Evolutionary conservation across 768 basidiomycete species (phyloP).

Genomic region (Mycena crocata): DNA sequence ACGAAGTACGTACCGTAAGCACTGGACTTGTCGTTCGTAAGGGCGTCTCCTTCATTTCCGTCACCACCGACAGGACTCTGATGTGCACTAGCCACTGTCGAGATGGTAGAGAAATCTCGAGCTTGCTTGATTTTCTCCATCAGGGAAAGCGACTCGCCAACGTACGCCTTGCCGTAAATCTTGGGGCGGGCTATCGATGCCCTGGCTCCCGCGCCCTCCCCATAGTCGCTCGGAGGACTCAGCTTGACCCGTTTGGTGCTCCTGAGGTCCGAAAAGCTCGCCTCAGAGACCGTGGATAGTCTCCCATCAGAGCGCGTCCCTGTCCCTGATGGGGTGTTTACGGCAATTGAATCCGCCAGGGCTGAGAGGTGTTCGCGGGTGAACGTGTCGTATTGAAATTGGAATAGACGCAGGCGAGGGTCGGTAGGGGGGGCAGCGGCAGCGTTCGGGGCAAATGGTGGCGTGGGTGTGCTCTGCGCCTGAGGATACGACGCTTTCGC

Average conservation of each 20-base stretch:
- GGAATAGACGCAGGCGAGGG: conserved; percentile 86
- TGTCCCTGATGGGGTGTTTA: conserved; percentile 75
- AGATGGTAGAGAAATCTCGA: conserved; percentile 82
- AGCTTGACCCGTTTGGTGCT: conserved; percentile 87
- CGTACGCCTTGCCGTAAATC: conserved; percentile 70
- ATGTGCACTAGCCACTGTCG: conserved; percentile 64
- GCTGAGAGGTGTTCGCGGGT: conserved; percentile 95
- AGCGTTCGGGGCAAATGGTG: conserved; percentile 43
- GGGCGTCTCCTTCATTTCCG: conserved; percentile 18
- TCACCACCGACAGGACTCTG: conserved; percentile 41
- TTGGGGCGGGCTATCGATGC: conserved; percentile 63
- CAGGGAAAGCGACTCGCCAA: conserved; percentile 79
- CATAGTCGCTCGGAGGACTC: conserved; percentile 72
- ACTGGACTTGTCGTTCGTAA: conserved; percentile 28
- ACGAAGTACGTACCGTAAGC: conserved; percentile 40
- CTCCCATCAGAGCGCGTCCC: conserved; percentile 57
- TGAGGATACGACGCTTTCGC: conserved; percentile 52
- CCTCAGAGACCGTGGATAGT: conserved; percentile 62
- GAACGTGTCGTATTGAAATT: conserved; percentile 96
- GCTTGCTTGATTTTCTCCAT: conserved; percentile 87
- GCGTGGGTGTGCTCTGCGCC: conserved; percentile 73
- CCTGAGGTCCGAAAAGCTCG: conserved; percentile 65
- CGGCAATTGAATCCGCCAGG: conserved; percentile 94
- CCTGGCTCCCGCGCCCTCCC: conserved; percentile 59
- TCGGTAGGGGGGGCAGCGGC: conserved; percentile 62